Percentiles rank a stretch among this genome's conserved stretches.
Evolutionary conservation across 1,284 basidiomycete species (phyloP).

Genomic region (Cryptococcus sp.): DNA sequence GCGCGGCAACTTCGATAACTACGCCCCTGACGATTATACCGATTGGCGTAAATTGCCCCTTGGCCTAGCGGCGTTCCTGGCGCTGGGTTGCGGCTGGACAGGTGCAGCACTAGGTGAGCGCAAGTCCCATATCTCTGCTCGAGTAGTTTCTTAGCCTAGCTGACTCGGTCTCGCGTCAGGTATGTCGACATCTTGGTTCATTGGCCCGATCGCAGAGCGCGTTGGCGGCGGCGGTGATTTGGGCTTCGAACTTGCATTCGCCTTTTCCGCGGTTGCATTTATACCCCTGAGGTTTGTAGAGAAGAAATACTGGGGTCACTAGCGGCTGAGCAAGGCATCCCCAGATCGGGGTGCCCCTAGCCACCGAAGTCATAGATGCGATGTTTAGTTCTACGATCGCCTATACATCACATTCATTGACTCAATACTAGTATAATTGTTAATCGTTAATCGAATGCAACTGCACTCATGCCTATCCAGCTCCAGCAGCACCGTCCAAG

Average conservation of each 20-base stretch:
- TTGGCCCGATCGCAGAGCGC: neutral
- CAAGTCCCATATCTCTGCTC: neutral
- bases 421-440: too few relatives aligned
- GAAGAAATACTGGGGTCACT: too few relatives aligned
- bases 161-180: neutral
- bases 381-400: too few relatives aligned
- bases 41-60: slow-evolving; percentile 38
- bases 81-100: slow-evolving; percentile 12
- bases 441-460: too few relatives aligned
- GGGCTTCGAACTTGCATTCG: neutral
- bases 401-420: too few relatives aligned
- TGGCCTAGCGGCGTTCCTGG: slow-evolving; percentile 43
- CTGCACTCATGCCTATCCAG: too few relatives aligned
- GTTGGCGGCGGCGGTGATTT: neutral
- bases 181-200: neutral
- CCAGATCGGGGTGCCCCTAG: too few relatives aligned
- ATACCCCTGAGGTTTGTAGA: too few relatives aligned
- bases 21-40: slow-evolving; percentile 51
- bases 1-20: slow-evolving; percentile 40
- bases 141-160: too few relatives aligned
- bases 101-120: slow-evolving; percentile 1
- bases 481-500: too few relatives aligned
- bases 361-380: too few relatives aligned
- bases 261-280: neutral
- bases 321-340: too few relatives aligned